Conservation (phyloP, 2,329 filamentous ascomycete species). For the Anisogramma anomala region DNA sequence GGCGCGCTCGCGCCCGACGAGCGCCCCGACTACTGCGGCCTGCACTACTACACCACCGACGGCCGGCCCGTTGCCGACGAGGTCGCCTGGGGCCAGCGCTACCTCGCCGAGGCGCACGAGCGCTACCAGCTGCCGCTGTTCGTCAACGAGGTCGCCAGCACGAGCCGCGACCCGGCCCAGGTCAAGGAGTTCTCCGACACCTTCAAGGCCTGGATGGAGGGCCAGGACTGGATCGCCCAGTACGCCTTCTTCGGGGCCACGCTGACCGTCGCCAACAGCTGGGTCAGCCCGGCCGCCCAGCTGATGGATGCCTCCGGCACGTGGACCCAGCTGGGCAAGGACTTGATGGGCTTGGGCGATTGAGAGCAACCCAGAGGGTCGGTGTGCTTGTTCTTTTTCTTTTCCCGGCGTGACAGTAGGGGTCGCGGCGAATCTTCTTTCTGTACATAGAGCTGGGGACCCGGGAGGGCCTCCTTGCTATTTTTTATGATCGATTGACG, state of each 20-base stretch:
- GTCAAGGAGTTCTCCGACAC: constrained; percentile 29
- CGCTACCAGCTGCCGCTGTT: constrained; percentile 26
- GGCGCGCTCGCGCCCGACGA: constrained; percentile 18
- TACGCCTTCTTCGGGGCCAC: constrained; percentile 35
- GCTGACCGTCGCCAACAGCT: constrained; percentile 29
- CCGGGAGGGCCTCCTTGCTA: no score
- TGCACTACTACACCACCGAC: constrained; percentile 32
- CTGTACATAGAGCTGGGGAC: no score
- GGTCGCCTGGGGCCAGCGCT: constrained; percentile 24
- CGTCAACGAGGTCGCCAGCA: constrained; percentile 31
- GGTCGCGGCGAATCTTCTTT: no score
- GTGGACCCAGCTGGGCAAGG: constrained; percentile 23
- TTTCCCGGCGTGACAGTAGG: no score
- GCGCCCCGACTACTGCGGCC: constrained; percentile 30
- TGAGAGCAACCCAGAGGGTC: background rate
- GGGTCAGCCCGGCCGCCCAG: constrained; percentile 34
- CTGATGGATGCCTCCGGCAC: constrained; percentile 31
- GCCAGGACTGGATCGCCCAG: constrained; percentile 29
- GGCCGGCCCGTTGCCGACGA: constrained; percentile 21
- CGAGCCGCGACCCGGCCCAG: constrained; percentile 24
- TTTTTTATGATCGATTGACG: no score
- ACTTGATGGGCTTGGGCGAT: background rate
- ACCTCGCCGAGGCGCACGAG: constrained; percentile 25
- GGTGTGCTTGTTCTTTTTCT: no score
- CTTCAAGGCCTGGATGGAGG: constrained; percentile 32